Percentiles rank a stretch among this genome's conserved stretches.
Evolutionary conservation across 1,284 basidiomycete genomes (phyloP).

Genomic region (Leccinum glutinopallens): DNA sequence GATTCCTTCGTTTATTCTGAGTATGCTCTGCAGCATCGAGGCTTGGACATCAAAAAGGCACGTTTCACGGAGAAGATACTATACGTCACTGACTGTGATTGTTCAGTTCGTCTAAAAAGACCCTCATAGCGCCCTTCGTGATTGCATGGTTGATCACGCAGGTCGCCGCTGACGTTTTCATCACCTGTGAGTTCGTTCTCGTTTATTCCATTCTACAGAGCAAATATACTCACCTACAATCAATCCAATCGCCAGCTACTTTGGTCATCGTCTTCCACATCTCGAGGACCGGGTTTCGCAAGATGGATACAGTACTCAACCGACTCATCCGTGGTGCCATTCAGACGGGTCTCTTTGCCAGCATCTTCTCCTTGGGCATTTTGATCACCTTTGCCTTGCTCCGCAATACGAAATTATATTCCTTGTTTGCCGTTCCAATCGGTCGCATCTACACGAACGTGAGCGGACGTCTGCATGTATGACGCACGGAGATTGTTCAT

Average conservation of each 20-base stretch:
- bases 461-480: background rate
- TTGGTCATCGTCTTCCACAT: background rate
- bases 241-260: background rate
- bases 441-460: conserved; percentile 8
- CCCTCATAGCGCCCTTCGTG: background rate
- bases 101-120: background rate
- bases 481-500: background rate
- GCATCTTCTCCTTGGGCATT: background rate
- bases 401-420: background rate
- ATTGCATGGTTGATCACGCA: conserved; percentile 2
- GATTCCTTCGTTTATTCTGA: conserved; percentile 4
- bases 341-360: conserved; percentile 5
- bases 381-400: background rate
- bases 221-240: background rate
- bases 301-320: conserved; percentile 2
- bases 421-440: conserved; percentile 7
- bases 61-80: background rate
- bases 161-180: background rate
- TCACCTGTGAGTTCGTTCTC: background rate
- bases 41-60: conserved; percentile 1
- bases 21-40: conserved; percentile 1
- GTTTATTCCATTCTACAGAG: background rate
- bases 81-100: background rate
- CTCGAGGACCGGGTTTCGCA: conserved; percentile 1
- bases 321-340: conserved; percentile 6